Evolutionary conservation across 176 grass and related monocot genomes (phyloP), one percentile per base, ranked within the genome.

Genomic region (Hyparrhenia diplandra): DNA sequence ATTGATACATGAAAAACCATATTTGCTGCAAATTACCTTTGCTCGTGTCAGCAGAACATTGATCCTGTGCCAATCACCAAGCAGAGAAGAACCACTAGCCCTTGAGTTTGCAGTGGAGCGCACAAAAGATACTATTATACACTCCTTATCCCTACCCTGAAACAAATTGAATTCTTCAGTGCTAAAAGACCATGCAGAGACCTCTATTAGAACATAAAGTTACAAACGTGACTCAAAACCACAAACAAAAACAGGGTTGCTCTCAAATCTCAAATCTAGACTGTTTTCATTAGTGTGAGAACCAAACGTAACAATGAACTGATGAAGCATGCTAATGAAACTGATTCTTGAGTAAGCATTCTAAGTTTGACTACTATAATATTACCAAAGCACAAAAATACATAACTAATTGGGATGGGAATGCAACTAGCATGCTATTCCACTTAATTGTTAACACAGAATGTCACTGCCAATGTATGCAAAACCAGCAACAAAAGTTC

Each of bases 101-200:
- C 67, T 89, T 20, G 71, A 78, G 74, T 84, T 89, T 51, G 47
- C 66, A 81, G 46, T 85, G 69, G 95, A 91, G 70, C 92, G 90
- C 75, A 98, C 95, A 62, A 98, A 98, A 39, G 92, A 98, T 73
- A 98, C 88, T 10, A 98, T 77, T 57, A 98, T 89, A 55, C 95
- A 98, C 80, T 98, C 92, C 68, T 98, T 98, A 83, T 98, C 95
- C 59, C 95, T 95, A 75, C 92, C 92, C 92, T 98, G 91, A 42
- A 92, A 81, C 2, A 86, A 69, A 41, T 78, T 42, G 5, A 54
- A 35, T 68, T 43, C 13, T 61, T 79, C 39, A 77, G 57, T 23
- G 14, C 70, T 67, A 85, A 47, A 42, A 83, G 35, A 57, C 8
- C 1, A 57, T 62, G 35, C 17, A 12, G 34, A 86, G 51, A 21